Evolutionary conservation across 2,329 filamentous ascomycete genomes (phyloP).

Genomic region (Calonectria multiphialidica): DNA sequence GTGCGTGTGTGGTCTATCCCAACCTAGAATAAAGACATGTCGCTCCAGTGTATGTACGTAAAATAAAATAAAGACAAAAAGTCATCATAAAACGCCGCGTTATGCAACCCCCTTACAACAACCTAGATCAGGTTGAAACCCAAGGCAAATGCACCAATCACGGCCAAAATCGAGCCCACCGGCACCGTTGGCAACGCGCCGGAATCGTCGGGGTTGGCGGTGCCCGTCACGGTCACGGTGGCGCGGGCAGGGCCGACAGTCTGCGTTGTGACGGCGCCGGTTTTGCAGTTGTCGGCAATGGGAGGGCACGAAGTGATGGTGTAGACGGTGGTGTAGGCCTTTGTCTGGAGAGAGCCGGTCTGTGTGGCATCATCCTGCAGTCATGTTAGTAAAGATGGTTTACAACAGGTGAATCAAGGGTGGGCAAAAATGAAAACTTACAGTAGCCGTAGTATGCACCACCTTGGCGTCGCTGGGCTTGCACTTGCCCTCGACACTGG

Average conservation of each 20-base stretch:
- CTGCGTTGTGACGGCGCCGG: slow-evolving; percentile 42
- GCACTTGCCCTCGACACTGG: slow-evolving; percentile 51
- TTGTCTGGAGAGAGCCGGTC: slow-evolving; percentile 27
- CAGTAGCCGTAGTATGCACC: not conserved
- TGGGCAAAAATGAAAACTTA: slow-evolving; percentile 1
- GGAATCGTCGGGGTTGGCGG: slow-evolving; percentile 18
- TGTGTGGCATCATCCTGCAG: slow-evolving; percentile 6
- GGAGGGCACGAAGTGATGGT: slow-evolving; percentile 44
- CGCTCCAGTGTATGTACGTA: not conserved
- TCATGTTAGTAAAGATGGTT: not conserved
- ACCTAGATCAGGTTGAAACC: slow-evolving; percentile 42
- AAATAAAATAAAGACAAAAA: not conserved
- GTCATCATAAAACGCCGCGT: not conserved
- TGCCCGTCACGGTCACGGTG: slow-evolving; percentile 38
- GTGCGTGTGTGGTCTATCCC: not conserved
- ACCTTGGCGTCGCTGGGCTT: slow-evolving; percentile 43
- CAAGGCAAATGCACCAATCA: slow-evolving; percentile 36
- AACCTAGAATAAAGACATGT: not conserved
- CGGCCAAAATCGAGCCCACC: slow-evolving; percentile 33
- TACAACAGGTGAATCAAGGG: not conserved
- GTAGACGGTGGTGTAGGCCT: slow-evolving; percentile 41
- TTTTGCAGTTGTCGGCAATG: slow-evolving; percentile 38
- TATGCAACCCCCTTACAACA: no score
- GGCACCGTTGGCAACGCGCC: slow-evolving; percentile 33
- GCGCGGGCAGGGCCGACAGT: slow-evolving; percentile 32